Evolutionary conservation across 306 rosid genomes (phyloP).

Genomic region (Cicer arietinum): DNA sequence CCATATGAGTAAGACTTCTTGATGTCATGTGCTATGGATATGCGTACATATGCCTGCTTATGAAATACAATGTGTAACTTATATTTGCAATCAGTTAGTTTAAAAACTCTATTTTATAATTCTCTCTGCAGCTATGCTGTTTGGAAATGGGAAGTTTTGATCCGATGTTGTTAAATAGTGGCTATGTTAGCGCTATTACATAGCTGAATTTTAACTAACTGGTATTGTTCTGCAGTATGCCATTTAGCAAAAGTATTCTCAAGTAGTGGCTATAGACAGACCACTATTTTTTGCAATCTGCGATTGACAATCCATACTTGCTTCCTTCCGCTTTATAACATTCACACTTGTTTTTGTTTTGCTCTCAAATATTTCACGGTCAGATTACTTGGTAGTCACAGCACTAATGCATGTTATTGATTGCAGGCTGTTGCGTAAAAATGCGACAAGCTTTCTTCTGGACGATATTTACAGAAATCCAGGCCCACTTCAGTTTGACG

Average conservation of each 20-base stretch:
- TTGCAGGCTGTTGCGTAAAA: slow-evolving; percentile 79
- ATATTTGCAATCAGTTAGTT: neutral
- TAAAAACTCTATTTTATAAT: too few species aligned
- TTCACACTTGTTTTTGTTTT: neutral
- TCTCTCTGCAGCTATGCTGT: too few species aligned
- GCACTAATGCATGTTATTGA: slow-evolving; percentile 42
- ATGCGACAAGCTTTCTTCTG: slow-evolving; percentile 70
- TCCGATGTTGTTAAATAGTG: too few species aligned
- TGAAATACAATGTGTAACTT: neutral
- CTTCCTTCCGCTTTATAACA: neutral
- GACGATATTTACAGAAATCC: slow-evolving; percentile 97
- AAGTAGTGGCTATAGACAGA: too few species aligned
- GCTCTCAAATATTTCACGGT: neutral
- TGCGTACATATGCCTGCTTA: neutral
- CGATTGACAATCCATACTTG: neutral
- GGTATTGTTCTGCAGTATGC: too few species aligned
- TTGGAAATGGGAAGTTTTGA: too few species aligned
- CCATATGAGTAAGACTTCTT: slow-evolving; percentile 77
- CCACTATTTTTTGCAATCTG: too few species aligned
- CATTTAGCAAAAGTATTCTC: too few species aligned
- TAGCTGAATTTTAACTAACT: too few species aligned
- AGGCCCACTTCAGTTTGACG: slow-evolving; percentile 96
- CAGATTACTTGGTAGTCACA: slow-evolving; percentile 3
- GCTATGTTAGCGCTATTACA: too few species aligned
- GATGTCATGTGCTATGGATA: neutral